Evolutionary conservation across 345 rosid species (phyloP).

Genomic region (Cardamine occulta): DNA sequence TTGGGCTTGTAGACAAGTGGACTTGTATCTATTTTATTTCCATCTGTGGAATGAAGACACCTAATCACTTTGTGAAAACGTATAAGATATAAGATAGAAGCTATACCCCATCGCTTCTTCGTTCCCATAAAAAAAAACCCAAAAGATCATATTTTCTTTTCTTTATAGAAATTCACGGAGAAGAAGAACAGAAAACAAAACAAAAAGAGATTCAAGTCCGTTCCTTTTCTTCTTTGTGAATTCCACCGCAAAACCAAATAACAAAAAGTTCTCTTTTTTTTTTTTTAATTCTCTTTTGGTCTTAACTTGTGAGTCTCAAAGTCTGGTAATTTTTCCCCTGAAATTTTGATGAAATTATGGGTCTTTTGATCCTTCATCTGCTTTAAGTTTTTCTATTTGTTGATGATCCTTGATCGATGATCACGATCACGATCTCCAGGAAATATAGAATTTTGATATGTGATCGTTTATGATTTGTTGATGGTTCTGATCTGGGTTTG

Average conservation of each 20-base stretch:
- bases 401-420: constrained; percentile 31
- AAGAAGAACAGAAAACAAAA: constrained; percentile 18
- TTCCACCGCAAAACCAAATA: constrained; percentile 10
- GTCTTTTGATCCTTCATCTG: constrained; percentile 14
- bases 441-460: background rate
- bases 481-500: constrained; percentile 37
- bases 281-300: constrained; percentile 17
- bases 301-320: constrained; percentile 42
- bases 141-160: background rate
- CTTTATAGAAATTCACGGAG: constrained; percentile 36
- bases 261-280: background rate
- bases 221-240: constrained; percentile 36
- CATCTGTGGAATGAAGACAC: constrained; percentile 22
- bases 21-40: constrained; percentile 15
- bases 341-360: constrained; percentile 4
- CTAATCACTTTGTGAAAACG: constrained; percentile 27
- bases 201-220: constrained; percentile 9
- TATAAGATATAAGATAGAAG: constrained; percentile 2
- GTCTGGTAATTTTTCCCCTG: constrained; percentile 33
- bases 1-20: constrained; percentile 31
- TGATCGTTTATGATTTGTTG: constrained; percentile 37
- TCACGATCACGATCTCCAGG: constrained; percentile 26
- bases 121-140: constrained; percentile 12
- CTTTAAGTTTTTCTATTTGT: constrained; percentile 8
- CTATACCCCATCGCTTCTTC: constrained; percentile 20